These are phyloP conservation scores for Rhizopus stolonifer DNA, from an alignment of 371 early-diverging fungal species.

Conservation along the genomic window DNA sequence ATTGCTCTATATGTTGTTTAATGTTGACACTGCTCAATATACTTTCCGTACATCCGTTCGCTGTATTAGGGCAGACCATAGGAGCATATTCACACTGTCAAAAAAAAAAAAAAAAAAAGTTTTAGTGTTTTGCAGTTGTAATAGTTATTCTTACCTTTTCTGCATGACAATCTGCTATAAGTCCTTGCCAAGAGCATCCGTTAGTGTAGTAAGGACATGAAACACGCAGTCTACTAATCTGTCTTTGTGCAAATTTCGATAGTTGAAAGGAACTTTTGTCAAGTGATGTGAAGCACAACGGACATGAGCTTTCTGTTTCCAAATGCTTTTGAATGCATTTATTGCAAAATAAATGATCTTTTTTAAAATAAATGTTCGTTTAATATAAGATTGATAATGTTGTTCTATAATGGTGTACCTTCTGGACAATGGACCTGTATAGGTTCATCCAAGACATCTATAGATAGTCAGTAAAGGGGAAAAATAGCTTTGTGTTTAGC, in stretches of 20 bases:
- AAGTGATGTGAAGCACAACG: slow-evolving; percentile 24
- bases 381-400: neutral
- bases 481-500: too few relatives aligned
- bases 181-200: slow-evolving; percentile 49
- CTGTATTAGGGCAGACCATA: slow-evolving; percentile 36
- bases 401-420: slow-evolving; percentile 25
- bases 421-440: slow-evolving; percentile 55
- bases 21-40: slow-evolving; percentile 17
- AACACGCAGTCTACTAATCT: slow-evolving; percentile 42
- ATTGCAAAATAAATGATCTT: slow-evolving; percentile 53
- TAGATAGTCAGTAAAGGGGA: too few relatives aligned
- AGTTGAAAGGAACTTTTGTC: slow-evolving; percentile 34
- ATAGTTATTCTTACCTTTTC: slow-evolving; percentile 34
- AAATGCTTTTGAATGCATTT: slow-evolving; percentile 38
- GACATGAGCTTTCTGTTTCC: slow-evolving; percentile 31
- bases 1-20: slow-evolving; percentile 29
- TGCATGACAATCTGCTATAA: slow-evolving; percentile 37
- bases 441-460: slow-evolving; percentile 51
- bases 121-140: too few relatives aligned
- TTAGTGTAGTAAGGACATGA: slow-evolving; percentile 31
- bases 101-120: neutral
- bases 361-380: neutral
- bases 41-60: slow-evolving; percentile 37
- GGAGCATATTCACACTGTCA: slow-evolving; percentile 36
- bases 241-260: slow-evolving; percentile 50